Base-by-base conservation (phyloP, 495 filamentous ascomycete species). In the Staphylotrichum longicolle region DNA sequence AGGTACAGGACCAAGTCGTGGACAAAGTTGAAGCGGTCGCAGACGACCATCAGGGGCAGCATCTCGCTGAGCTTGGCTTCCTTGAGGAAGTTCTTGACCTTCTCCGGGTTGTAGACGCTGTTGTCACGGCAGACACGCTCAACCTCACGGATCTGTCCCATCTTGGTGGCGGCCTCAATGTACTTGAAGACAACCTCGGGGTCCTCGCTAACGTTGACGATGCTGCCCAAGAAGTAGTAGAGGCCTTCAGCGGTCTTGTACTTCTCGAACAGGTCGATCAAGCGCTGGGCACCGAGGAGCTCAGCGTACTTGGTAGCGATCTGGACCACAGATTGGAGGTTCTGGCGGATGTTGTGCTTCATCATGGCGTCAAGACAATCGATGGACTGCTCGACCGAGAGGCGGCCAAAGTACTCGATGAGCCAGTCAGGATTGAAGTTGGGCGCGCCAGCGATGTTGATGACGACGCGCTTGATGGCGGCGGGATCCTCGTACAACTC, bases 31-130 rank as follows among this genome's bases (percentile, higher is more conserved):
- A 95, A 96, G 15, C 93, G 91, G 67, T 99, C 95, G 76, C 95
- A 98, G 63, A 99, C 95, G 69, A 98, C 96, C 78, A 99, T 98
- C 59, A 99, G 80, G 14, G 95, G 95, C 48, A 98, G 82, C 77
- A 96, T 92, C 75, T 98, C 94, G 6, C 86, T 88, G 59, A 99
- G 82, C 64, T 86, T 87, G 44, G 94, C 93, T 74, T 99, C 95
- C 78, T 98, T 99, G 56, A 99, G 81, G 85, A 98, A 99, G 81
- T 99, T 99, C 80, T 97, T 97, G 52, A 98, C 93, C 80, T 96
- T 94, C 75, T 96, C 93, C 0, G 93, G 85, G 74, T 98, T 96
- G 81, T 93, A 97, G 72, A 85, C 86, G 65, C 79, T 91, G 82
- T 89, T 96, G 72, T 99, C 94, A 57, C 94, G 86, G 78, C 93